Percentiles rank a stretch among this genome's conserved stretches.
These are phyloP conservation scores for Casuarina cunninghamiana DNA, from an alignment of 306 rosid genomes.

Conservation along the genomic window DNA sequence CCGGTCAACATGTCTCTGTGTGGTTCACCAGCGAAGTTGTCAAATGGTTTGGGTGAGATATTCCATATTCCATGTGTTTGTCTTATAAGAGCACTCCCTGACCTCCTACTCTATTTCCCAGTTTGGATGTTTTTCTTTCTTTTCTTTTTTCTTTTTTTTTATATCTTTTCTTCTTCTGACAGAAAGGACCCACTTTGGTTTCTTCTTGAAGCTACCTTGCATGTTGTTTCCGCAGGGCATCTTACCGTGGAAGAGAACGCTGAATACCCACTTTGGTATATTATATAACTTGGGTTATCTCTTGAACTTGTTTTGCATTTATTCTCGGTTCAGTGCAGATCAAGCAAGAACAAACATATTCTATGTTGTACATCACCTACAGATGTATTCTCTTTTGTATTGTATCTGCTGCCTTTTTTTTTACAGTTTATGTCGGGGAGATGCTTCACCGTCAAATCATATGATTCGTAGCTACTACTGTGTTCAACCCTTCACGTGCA, in stretches of 20 bases:
- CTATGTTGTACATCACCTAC: constrained; percentile 15
- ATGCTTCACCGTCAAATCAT: too few species aligned
- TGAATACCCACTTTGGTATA: too few species aligned
- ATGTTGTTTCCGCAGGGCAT: constrained; percentile 9
- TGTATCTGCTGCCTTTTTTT: background rate
- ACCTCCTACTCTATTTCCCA: constrained; percentile 5
- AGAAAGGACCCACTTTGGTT: constrained; percentile 17
- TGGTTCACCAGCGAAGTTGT: constrained; percentile 61
- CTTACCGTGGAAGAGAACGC: background rate
- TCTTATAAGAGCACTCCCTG: constrained; percentile 46
- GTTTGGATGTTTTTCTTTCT: background rate
- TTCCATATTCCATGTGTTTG: constrained; percentile 77
- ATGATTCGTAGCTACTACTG: too few species aligned
- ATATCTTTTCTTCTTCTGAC: background rate
- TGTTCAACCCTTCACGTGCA: too few species aligned
- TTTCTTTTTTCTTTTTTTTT: background rate
- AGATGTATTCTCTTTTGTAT: background rate
- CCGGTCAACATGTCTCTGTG: constrained; percentile 89
- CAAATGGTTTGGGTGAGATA: constrained; percentile 56
- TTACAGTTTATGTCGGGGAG: too few species aligned
- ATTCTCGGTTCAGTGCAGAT: constrained; percentile 22
- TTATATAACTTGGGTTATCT: background rate
- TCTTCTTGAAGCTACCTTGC: constrained; percentile 19
- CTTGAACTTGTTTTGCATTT: background rate
- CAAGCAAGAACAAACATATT: constrained; percentile 49